These are phyloP conservation scores for Mucor circinelloides DNA, from an alignment of 371 early-diverging fungal species.

Conservation along the genomic window DNA sequence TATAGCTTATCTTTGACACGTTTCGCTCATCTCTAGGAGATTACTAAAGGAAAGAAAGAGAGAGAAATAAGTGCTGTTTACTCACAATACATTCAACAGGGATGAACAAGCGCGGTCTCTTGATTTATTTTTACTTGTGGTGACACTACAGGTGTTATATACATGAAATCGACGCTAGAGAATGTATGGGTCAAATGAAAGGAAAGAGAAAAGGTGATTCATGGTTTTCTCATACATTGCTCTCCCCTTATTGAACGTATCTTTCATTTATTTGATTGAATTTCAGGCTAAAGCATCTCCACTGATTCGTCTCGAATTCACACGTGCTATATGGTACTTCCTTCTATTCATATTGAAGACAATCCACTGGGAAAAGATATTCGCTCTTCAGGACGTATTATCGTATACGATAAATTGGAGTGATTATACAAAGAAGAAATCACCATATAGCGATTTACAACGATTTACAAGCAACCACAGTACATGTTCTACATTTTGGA, in stretches of 20 bases:
- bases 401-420: background rate
- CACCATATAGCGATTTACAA: background rate
- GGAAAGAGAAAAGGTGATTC: background rate
- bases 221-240: background rate
- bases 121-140: conserved; percentile 4
- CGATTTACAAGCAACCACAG: background rate
- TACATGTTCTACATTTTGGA: background rate
- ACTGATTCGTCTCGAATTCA: too few relatives aligned
- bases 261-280: background rate
- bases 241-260: background rate
- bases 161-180: background rate
- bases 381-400: too few relatives aligned
- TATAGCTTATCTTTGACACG: background rate
- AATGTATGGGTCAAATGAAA: background rate
- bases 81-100: background rate
- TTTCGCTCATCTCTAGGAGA: background rate
- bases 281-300: too few relatives aligned
- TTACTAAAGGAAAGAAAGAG: background rate
- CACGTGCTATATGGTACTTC: too few relatives aligned
- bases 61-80: background rate
- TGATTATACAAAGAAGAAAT: background rate
- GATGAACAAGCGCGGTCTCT: background rate
- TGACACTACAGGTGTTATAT: background rate
- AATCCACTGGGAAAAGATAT: too few relatives aligned
- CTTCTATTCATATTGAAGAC: too few relatives aligned